A percentile compares a stretch with the other conserved stretches of the same genome.
phyloP scores from a whole-genome alignment of 1,284 basidiomycete species.

The Malassezia arunalokei region DNA sequence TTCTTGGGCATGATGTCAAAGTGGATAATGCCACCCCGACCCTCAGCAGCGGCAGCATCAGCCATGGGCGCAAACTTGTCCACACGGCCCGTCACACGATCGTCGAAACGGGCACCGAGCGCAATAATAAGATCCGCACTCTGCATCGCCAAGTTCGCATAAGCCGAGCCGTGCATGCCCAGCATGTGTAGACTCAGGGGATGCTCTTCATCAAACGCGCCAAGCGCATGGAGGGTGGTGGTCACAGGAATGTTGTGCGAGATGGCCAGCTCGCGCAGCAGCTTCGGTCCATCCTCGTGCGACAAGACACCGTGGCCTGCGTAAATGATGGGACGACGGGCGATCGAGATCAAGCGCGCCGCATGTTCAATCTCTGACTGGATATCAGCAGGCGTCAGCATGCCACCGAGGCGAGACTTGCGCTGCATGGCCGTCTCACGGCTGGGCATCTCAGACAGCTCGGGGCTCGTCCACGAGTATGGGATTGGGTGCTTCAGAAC shows the following conservation, averaged over 20 bases:
- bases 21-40: conserved; percentile 91
- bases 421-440: conserved; percentile 29
- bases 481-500: conserved; percentile 77
- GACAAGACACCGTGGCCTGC: conserved; percentile 83
- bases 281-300: conserved; percentile 66
- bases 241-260: conserved; percentile 90
- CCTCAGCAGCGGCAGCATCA: conserved; percentile 67
- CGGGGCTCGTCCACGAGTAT: conserved; percentile 74
- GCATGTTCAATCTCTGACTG: conserved; percentile 65
- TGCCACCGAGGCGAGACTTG: background rate
- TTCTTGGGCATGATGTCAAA: conserved; percentile 98
- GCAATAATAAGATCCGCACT: conserved; percentile 94
- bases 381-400: background rate
- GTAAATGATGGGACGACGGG: conserved; percentile 83
- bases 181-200: conserved; percentile 82
- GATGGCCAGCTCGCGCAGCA: conserved; percentile 68
- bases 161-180: conserved; percentile 95
- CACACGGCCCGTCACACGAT: conserved; percentile 89
- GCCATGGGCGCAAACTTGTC: conserved; percentile 84
- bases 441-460: conserved; percentile 49
- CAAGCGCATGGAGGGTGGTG: conserved; percentile 88
- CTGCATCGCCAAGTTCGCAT: conserved; percentile 96
- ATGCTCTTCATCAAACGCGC: conserved; percentile 83
- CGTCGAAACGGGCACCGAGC: conserved; percentile 88
- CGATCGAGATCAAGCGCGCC: conserved; percentile 77